Conservation (phyloP, 345 rosid species). For the Citrus inodora region DNA sequence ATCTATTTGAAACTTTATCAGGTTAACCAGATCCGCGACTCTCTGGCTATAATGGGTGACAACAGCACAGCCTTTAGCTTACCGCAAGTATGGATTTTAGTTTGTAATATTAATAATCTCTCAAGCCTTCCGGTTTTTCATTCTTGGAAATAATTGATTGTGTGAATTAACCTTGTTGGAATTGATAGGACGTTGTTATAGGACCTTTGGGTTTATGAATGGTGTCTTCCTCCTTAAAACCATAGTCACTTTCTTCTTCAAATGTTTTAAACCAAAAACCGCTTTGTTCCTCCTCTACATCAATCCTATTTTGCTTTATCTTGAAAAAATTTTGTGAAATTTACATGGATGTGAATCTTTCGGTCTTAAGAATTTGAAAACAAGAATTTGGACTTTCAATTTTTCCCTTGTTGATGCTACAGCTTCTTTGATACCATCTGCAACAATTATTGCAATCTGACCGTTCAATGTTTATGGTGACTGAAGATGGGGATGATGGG, state of each 20-base stretch:
- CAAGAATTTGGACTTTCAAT: not conserved
- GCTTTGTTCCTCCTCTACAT: not conserved
- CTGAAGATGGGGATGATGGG: not conserved
- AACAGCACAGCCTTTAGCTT: conserved; percentile 98
- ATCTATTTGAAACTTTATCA: conserved; percentile 27
- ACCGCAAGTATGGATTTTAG: conserved; percentile 69
- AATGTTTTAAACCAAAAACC: not conserved
- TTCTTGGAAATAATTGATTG: not conserved
- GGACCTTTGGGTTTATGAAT: not conserved
- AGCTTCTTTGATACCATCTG: not conserved
- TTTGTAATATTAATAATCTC: conserved; percentile 8
- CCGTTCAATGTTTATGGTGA: not conserved
- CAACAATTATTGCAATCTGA: not conserved
- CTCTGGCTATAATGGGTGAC: conserved; percentile 91
- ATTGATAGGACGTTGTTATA: not conserved
- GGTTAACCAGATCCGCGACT: conserved; percentile 95
- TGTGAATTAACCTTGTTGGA: not conserved
- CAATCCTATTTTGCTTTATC: not conserved
- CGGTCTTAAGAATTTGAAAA: not conserved
- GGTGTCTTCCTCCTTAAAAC: not conserved
- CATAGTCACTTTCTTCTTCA: not conserved
- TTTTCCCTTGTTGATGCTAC: not conserved
- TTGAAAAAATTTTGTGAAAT: not conserved
- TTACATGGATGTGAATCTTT: not conserved
- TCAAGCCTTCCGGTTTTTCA: not conserved